Evolutionary conservation across 2,329 filamentous ascomycete genomes (phyloP).

Genomic region (Botrytis fragariae): DNA sequence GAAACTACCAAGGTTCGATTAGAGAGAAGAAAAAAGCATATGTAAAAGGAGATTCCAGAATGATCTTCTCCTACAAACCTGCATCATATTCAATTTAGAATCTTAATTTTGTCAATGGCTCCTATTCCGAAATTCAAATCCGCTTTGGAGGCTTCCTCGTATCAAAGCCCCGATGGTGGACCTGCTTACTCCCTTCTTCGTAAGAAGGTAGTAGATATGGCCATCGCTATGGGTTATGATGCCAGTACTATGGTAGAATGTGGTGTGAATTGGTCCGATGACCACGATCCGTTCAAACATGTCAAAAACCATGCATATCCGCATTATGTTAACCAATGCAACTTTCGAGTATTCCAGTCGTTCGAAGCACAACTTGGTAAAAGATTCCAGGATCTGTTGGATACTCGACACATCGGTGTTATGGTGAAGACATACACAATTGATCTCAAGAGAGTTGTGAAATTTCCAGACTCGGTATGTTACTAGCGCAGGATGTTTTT

Average conservation of each 20-base stretch:
- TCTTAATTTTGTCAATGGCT: not conserved
- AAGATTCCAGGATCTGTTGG: constrained; percentile 8
- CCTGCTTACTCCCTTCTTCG: constrained; percentile 12
- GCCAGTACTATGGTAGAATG: constrained; percentile 14
- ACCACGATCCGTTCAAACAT: constrained; percentile 11
- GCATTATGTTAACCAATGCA: constrained; percentile 9
- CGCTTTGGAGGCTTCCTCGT: constrained; percentile 10
- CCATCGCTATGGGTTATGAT: constrained; percentile 21
- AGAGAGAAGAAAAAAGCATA: too few relatives aligned
- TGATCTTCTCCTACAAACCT: too few relatives aligned
- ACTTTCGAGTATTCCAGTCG: not conserved
- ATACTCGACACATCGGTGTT: not conserved
- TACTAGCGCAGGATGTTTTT: not conserved
- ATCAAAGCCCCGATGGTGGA: constrained; percentile 16
- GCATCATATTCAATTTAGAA: too few relatives aligned
- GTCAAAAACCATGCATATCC: constrained; percentile 1
- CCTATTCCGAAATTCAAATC: not conserved
- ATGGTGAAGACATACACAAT: not conserved
- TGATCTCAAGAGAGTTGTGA: constrained; percentile 9
- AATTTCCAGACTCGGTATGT: constrained; percentile 5
- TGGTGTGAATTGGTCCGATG: constrained; percentile 14
- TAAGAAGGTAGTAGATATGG: not conserved
- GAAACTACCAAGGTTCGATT: too few relatives aligned
- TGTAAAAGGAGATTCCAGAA: too few relatives aligned
- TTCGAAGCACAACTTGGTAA: not conserved